Conservation (phyloP, 2,329 filamentous ascomycete genomes). For the Curvularia verruculosa region DNA sequence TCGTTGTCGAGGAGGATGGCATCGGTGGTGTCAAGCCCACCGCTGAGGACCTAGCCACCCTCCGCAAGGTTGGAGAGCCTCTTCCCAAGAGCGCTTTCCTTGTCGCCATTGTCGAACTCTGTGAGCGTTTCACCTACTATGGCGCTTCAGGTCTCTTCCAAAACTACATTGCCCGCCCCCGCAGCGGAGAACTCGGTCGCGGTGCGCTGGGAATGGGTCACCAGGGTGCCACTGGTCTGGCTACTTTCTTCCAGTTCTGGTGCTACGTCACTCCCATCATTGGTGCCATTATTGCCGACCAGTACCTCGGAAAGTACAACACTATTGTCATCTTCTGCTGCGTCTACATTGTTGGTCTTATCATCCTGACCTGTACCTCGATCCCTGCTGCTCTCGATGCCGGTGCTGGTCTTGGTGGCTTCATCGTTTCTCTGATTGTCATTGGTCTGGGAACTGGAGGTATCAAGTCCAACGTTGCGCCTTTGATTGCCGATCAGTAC, state of each 20-base stretch:
- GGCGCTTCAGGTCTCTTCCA: conserved; percentile 57
- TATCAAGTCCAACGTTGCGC: conserved; percentile 79
- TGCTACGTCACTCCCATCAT: conserved; percentile 39
- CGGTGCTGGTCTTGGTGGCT: conserved; percentile 66
- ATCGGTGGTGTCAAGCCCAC: conserved; percentile 49
- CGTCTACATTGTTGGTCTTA: conserved; percentile 69
- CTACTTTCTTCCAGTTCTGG: conserved; percentile 54
- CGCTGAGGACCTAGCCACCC: conserved; percentile 51
- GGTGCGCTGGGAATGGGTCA: conserved; percentile 54
- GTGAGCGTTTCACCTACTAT: conserved; percentile 59
- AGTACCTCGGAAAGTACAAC: conserved; percentile 72
- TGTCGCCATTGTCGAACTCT: conserved; percentile 58
- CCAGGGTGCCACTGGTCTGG: conserved; percentile 54
- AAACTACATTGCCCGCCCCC: conserved; percentile 56
- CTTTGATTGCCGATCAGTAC: conserved; percentile 58
- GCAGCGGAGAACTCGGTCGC: conserved; percentile 46
- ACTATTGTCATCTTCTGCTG: conserved; percentile 71
- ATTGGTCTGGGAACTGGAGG: conserved; percentile 77
- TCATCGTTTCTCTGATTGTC: conserved; percentile 66
- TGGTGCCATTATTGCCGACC: conserved; percentile 65
- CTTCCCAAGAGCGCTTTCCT: conserved; percentile 56
- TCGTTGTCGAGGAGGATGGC: conserved; percentile 34
- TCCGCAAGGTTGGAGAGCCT: conserved; percentile 55
- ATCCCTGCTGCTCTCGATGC: conserved; percentile 68
- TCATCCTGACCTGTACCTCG: conserved; percentile 69